Percentiles rank a stretch among this genome's conserved stretches.
phyloP scores from a whole-genome alignment of 1,139 yeast genomes.

The Fermentozyma sake region DNA sequence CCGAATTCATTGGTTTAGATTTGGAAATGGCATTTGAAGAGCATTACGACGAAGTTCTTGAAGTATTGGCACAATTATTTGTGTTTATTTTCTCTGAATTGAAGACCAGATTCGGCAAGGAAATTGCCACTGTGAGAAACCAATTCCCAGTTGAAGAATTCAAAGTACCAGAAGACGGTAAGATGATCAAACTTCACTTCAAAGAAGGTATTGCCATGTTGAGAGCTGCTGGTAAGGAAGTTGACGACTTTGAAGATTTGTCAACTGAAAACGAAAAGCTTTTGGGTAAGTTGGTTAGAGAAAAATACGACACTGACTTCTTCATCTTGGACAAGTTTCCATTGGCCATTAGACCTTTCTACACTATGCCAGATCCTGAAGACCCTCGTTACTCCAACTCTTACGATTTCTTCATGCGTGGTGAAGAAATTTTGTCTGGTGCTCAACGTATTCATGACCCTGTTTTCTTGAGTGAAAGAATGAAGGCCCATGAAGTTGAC shows the following conservation, averaged over 20 bases:
- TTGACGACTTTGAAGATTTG: slow-evolving; percentile 84
- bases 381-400: slow-evolving; percentile 91
- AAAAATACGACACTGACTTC: slow-evolving; percentile 94
- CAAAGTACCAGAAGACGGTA: slow-evolving; percentile 81
- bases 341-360: slow-evolving; percentile 91
- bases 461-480: slow-evolving; percentile 72
- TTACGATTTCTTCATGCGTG: slow-evolving; percentile 98
- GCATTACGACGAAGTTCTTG: slow-evolving; percentile 93
- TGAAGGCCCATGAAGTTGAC: slow-evolving; percentile 78
- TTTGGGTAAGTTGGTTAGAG: slow-evolving; percentile 87
- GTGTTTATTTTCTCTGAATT: slow-evolving; percentile 83
- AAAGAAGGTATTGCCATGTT: slow-evolving; percentile 87
- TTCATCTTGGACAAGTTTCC: slow-evolving; percentile 98
- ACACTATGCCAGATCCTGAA: slow-evolving; percentile 97
- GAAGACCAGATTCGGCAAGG: slow-evolving; percentile 71
- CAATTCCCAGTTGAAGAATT: slow-evolving; percentile 98
- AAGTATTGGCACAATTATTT: slow-evolving; percentile 77
- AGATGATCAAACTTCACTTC: slow-evolving; percentile 87
- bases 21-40: slow-evolving; percentile 98
- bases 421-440: slow-evolving; percentile 97
- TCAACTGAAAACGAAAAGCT: slow-evolving; percentile 92
- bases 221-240: slow-evolving; percentile 76
- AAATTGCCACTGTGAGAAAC: slow-evolving; percentile 84
- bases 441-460: slow-evolving; percentile 99
- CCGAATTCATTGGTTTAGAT: slow-evolving; percentile 96